Conservation (phyloP, 78 protist species). For the Pigoraptor vietnamica region DNA sequence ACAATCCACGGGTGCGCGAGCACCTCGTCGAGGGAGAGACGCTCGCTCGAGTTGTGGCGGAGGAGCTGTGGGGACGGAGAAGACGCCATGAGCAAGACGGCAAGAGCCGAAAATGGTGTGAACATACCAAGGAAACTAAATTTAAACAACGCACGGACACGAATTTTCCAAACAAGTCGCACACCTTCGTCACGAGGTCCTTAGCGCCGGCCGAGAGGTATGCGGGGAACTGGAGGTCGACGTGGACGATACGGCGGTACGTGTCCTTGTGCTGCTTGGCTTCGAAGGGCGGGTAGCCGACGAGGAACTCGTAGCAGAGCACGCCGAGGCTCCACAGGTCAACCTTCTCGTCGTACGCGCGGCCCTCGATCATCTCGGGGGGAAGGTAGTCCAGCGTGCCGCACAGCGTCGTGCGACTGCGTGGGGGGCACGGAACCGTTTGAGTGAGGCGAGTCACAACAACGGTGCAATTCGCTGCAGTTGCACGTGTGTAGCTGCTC, state of each 20-base stretch:
- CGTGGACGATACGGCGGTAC: conserved; percentile 49
- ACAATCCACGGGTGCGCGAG: background rate
- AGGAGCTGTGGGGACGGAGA: too few relatives aligned
- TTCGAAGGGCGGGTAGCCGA: conserved; percentile 84
- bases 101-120: too few relatives aligned
- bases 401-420: conserved; percentile 69
- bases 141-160: background rate
- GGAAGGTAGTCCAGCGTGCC: conserved; percentile 96
- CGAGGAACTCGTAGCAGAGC: conserved; percentile 78
- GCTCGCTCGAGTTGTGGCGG: background rate
- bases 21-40: background rate
- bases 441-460: too few relatives aligned
- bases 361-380: conserved; percentile 89
- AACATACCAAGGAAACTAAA: too few relatives aligned
- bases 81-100: too few relatives aligned
- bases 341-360: conserved; percentile 57
- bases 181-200: conserved; percentile 51
- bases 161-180: background rate
- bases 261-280: conserved; percentile 27
- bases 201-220: conserved; percentile 41
- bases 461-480: too few relatives aligned
- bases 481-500: too few relatives aligned
- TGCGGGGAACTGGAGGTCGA: conserved; percentile 45
- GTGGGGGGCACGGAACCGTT: too few relatives aligned
- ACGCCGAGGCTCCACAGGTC: conserved; percentile 94